Base-by-base conservation (phyloP, 495 filamentous ascomycete species). In the Talaromyces adpressus region DNA sequence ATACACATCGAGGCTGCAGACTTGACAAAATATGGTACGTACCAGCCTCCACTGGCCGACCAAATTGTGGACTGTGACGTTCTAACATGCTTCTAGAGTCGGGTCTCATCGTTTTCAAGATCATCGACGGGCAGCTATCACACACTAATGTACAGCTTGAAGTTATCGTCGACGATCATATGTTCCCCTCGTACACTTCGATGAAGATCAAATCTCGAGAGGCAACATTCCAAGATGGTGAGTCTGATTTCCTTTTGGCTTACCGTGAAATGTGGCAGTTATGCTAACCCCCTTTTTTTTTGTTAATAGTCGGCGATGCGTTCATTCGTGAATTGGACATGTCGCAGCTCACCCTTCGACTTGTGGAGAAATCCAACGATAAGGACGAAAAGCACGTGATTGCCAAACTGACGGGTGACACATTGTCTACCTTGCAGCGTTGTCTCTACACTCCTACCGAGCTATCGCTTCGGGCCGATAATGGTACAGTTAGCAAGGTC, bases 281-380 rank as follows among this genome's bases (percentile, higher is more conserved):
- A 41, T 61, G 2, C 59, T 61, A 29, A 61, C 39, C 4, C n/a
- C n/a, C n/a, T n/a, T n/a, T n/a, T 25, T 22, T 20, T 23, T 27
- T 22, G 5, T 61, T 47, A 66, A 29, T 65, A 86, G 84, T 91
- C 63, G 93, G 94, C 27, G 94, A 99, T 75, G 92, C 92, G 25
- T 92, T 99, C 70, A 91, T 99, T 39, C 91, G 94, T 59, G 94
- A 99, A 70, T 84, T 99, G 18, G 94, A 99, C 53, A 91, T 96
- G 66, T 99, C 94, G 1, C 89, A 89, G 71, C 85, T 99, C 65
- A 97, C 93, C 2, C 81, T 99, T 62, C 89, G 92, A 54, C 75
- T 98, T 29, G 85, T 89, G 57, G 86, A 90, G 65, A 87, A 88
- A 71, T 76, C 83, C 32, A 87, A 94, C 64, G 85, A 85, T 67